Conservation (phyloP, 768 basidiomycete genomes). For the Tylopilus vinaceipallidus region DNA sequence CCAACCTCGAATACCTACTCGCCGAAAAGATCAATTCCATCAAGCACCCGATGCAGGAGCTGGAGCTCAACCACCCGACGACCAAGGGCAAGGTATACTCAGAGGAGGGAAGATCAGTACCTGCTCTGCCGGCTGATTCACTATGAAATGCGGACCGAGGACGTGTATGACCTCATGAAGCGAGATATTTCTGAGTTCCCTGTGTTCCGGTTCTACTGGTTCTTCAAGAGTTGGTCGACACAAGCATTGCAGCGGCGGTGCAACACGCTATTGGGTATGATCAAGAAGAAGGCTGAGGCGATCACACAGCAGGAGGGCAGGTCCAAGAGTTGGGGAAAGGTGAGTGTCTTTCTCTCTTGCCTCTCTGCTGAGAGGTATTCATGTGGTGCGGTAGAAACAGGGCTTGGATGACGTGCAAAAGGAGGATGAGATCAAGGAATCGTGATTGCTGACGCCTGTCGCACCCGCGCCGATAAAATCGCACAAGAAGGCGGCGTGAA, state of each 20-base stretch:
- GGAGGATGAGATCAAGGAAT: conserved; percentile 44
- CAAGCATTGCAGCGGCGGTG: conserved; percentile 88
- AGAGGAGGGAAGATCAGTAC: conserved; percentile 98
- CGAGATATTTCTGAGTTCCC: conserved; percentile 96
- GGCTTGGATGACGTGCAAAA: conserved; percentile 66
- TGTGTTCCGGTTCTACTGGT: conserved; percentile 97
- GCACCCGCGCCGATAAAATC: conserved; percentile 53
- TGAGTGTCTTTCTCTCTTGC: conserved; percentile 28
- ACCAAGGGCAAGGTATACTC: conserved; percentile 97
- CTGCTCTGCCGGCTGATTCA: conserved; percentile 85
- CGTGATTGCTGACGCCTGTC: conserved; percentile 61
- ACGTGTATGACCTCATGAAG: conserved; percentile 94
- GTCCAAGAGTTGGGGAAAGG: conserved; percentile 67
- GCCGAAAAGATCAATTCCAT: conserved; percentile 80
- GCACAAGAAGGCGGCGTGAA: conserved; percentile 72
- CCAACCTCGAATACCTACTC: conserved; percentile 76
- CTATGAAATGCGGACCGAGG: conserved; percentile 86
- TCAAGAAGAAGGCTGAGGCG: conserved; percentile 83
- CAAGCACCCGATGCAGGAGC: conserved; percentile 92
- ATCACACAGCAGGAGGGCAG: conserved; percentile 67
- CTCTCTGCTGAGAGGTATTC: too few relatives aligned
- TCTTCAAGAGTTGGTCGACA: conserved; percentile 91
- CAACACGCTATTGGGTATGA: conserved; percentile 83
- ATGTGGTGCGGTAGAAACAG: too few relatives aligned
- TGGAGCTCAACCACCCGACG: conserved; percentile 91